Conservation (phyloP, 176 grass and related monocot species). For the Lolium multiflorum region DNA sequence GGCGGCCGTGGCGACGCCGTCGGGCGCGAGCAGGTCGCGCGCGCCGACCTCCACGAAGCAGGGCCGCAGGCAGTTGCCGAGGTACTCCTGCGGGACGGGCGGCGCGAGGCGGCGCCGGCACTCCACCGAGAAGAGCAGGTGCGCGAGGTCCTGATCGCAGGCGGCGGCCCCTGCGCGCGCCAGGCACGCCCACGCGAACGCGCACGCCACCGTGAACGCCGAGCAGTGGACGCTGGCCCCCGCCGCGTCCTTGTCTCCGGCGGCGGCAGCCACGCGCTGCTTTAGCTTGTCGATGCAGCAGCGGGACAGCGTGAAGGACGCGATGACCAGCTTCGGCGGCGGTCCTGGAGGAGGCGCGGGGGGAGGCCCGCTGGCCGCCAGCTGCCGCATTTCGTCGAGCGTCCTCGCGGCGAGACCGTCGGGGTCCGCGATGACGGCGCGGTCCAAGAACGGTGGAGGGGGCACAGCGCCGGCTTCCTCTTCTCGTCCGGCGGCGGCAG, state of each 20-base stretch:
- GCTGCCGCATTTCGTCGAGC: slow-evolving; percentile 79
- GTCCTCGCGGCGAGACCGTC: slow-evolving; percentile 62
- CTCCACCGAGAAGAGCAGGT: slow-evolving; percentile 87
- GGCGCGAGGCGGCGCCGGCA: slow-evolving; percentile 73
- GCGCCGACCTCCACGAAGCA: slow-evolving; percentile 79
- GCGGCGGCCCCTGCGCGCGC: background rate
- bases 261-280: slow-evolving; percentile 39
- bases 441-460: slow-evolving; percentile 62
- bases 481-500: background rate
- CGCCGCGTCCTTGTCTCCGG: background rate
- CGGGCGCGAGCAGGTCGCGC: slow-evolving; percentile 47
- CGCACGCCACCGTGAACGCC: slow-evolving; percentile 86
- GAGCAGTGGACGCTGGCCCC: slow-evolving; percentile 54
- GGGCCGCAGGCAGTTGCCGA: slow-evolving; percentile 90
- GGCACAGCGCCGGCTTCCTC: background rate
- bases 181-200: slow-evolving; percentile 90
- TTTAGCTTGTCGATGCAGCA: slow-evolving; percentile 78
- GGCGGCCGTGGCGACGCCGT: slow-evolving; percentile 69
- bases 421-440: slow-evolving; percentile 58
- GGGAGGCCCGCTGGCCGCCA: slow-evolving; percentile 59
- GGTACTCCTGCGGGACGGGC: slow-evolving; percentile 67
- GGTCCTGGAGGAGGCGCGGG: slow-evolving; percentile 36
- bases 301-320: slow-evolving; percentile 67
- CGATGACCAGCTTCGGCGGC: slow-evolving; percentile 59
- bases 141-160: slow-evolving; percentile 49